Evolutionary conservation across 2,329 filamentous ascomycete species (phyloP).

Genomic region (Albifimbria verrucaria): DNA sequence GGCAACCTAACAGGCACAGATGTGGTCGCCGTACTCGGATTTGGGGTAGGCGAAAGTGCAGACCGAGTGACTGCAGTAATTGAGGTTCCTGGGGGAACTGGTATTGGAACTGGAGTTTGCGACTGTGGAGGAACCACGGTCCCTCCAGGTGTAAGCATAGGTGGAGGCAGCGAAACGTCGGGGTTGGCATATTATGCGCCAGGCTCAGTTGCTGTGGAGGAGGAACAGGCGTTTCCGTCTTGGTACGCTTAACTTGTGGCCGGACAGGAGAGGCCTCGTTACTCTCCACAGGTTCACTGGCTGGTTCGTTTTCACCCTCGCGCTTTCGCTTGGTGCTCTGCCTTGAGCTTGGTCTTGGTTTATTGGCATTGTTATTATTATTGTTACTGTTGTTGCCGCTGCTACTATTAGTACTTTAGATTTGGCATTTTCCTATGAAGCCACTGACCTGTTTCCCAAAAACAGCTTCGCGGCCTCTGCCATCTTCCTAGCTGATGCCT

Average conservation of each 20-base stretch:
- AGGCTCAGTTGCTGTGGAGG: conserved; percentile 35
- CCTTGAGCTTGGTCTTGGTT: conserved; percentile 27
- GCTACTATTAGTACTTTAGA: not conserved
- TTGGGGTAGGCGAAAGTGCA: conserved; percentile 28
- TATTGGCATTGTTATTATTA: conserved; percentile 17
- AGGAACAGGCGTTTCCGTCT: conserved; percentile 56
- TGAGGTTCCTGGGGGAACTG: conserved; percentile 25
- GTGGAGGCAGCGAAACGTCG: conserved; percentile 14
- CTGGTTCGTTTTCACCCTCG: conserved; percentile 29
- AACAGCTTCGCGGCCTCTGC: conserved; percentile 44
- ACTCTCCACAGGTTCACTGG: conserved; percentile 24
- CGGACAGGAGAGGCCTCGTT: conserved; percentile 26
- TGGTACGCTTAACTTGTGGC: conserved; percentile 48
- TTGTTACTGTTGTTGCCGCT: not conserved
- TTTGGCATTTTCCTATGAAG: conserved; percentile 13
- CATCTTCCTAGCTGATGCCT: conserved; percentile 54
- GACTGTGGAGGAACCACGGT: conserved; percentile 20
- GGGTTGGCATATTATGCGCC: conserved; percentile 21
- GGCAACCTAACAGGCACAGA: conserved; percentile 27
- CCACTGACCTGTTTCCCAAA: conserved; percentile 29
- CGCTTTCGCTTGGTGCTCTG: conserved; percentile 43
- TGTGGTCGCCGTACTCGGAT: conserved; percentile 18
- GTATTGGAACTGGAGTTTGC: conserved; percentile 41
- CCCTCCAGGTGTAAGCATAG: conserved; percentile 16
- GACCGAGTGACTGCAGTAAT: conserved; percentile 18